Evolutionary conservation across 805 yeast species (phyloP).

Genomic region (Cyberlindnera xishuangbannaensis): DNA sequence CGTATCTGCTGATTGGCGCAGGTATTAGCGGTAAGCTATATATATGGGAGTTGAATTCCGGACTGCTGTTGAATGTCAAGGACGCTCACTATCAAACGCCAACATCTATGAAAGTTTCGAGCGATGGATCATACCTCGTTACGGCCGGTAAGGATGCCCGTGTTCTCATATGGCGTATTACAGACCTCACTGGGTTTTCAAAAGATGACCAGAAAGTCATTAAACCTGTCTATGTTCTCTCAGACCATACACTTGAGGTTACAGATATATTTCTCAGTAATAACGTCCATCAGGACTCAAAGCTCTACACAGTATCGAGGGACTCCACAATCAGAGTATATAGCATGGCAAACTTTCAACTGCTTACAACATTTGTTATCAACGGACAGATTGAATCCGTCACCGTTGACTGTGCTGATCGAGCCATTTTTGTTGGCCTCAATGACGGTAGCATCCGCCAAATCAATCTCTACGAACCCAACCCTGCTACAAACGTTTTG

Average conservation of each 20-base stretch:
- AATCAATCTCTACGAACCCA: constrained; percentile 43
- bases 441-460: constrained; percentile 53
- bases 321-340: constrained; percentile 76
- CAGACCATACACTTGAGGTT: constrained; percentile 50
- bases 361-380: constrained; percentile 69
- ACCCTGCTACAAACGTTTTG: constrained; percentile 22
- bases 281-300: constrained; percentile 55
- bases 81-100: constrained; percentile 84
- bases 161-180: constrained; percentile 63
- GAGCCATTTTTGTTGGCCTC: constrained; percentile 69
- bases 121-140: constrained; percentile 60
- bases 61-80: constrained; percentile 61
- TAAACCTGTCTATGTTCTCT: constrained; percentile 53
- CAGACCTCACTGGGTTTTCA: constrained; percentile 45
- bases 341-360: constrained; percentile 37
- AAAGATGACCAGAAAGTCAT: constrained; percentile 30
- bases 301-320: constrained; percentile 60
- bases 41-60: constrained; percentile 82
- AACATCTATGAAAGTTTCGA: constrained; percentile 49
- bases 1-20: constrained; percentile 70
- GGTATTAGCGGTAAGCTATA: constrained; percentile 70
- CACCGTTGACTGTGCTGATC: constrained; percentile 70
- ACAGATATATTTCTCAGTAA: constrained; percentile 40
- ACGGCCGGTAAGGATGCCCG: constrained; percentile 83
- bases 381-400: constrained; percentile 52